phyloP scores from a whole-genome alignment of 1,139 yeast species.

The Protomyces lactucae-debilis region DNA sequence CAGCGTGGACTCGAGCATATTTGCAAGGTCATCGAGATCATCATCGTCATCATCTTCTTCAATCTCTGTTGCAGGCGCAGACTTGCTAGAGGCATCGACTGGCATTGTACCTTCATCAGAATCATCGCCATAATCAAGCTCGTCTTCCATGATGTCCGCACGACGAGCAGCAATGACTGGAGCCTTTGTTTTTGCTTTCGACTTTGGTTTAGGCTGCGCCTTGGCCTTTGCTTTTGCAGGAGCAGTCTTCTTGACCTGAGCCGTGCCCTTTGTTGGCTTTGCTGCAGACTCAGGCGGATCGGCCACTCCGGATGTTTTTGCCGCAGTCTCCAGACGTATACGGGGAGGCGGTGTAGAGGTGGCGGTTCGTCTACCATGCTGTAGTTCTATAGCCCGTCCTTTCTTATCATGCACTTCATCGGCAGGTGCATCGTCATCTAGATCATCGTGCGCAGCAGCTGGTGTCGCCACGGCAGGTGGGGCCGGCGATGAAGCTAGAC shows the following conservation, averaged over 20 bases:
- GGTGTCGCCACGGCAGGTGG: neutral
- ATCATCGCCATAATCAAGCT: neutral
- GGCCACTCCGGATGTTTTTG: neutral
- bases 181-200: neutral
- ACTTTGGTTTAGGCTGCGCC: neutral
- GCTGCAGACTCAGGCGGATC: neutral
- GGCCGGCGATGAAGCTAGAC: neutral
- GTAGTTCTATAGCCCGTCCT: neutral
- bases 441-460: neutral
- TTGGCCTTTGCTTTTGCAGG: neutral
- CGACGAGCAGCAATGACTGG: neutral
- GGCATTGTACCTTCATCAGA: neutral
- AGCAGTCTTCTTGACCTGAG: neutral
- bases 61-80: neutral
- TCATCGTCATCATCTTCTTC: constrained; percentile 22
- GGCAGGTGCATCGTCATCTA: neutral
- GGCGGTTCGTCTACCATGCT: neutral
- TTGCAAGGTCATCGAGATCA: constrained; percentile 19
- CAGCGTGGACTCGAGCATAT: constrained; percentile 20
- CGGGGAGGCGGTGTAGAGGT: neutral
- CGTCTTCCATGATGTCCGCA: neutral
- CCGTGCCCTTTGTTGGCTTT: neutral
- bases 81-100: neutral
- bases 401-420: neutral
- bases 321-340: neutral